phyloP scores from a whole-genome alignment of 2,329 filamentous ascomycete species.

The Talaromyces islandicus region DNA sequence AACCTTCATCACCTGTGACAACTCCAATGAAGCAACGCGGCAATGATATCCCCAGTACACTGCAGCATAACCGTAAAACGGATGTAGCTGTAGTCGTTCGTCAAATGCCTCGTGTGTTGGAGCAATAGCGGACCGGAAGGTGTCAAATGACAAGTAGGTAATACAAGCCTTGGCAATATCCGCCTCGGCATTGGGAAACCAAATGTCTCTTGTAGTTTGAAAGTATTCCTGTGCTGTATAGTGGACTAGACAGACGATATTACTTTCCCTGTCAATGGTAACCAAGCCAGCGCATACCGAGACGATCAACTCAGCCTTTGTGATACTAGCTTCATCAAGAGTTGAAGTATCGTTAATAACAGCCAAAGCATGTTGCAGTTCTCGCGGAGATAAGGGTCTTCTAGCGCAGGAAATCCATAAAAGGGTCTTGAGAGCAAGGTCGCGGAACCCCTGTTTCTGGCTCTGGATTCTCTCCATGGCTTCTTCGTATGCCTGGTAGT shows the following conservation, averaged over 20 bases:
- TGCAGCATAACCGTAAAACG: slow-evolving; percentile 15
- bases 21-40: neutral
- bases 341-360: neutral
- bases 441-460: slow-evolving; percentile 25
- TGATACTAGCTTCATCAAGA: slow-evolving; percentile 14
- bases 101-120: neutral
- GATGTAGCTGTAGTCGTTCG: slow-evolving; percentile 2
- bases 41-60: slow-evolving; percentile 15
- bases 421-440: slow-evolving; percentile 35
- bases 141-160: slow-evolving; percentile 19
- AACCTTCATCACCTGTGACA: neutral
- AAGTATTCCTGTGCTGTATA: slow-evolving; percentile 30
- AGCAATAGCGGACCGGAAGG: slow-evolving; percentile 8
- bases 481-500: slow-evolving; percentile 36
- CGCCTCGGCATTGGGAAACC: slow-evolving; percentile 20
- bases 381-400: slow-evolving; percentile 25
- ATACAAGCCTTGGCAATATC: slow-evolving; percentile 15
- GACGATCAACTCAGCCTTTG: slow-evolving; percentile 19
- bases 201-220: slow-evolving; percentile 7
- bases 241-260: slow-evolving; percentile 28
- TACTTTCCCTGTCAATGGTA: slow-evolving; percentile 23
- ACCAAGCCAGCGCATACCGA: slow-evolving; percentile 29
- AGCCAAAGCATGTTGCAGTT: slow-evolving; percentile 26
- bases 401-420: slow-evolving; percentile 38
- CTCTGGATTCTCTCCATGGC: slow-evolving; percentile 39